These are phyloP conservation scores for Abrus pulchellus DNA, from an alignment of 306 rosid species.

Conservation along the genomic window DNA sequence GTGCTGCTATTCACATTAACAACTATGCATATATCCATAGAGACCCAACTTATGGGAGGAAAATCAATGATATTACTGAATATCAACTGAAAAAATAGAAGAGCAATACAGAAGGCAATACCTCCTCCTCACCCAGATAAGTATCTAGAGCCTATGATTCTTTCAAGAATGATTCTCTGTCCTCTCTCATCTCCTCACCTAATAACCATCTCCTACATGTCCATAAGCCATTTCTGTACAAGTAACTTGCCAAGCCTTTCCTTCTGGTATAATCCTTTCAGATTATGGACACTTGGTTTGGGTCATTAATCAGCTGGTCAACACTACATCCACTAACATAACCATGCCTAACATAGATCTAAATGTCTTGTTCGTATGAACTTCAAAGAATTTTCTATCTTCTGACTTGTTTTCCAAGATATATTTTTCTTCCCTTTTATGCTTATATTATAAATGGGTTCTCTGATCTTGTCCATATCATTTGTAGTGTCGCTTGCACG, in stretches of 20 bases:
- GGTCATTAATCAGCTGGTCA: neutral
- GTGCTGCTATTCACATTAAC: no score
- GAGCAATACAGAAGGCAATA: neutral
- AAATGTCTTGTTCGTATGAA: conserved; percentile 1
- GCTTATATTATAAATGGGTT: conserved; percentile 15
- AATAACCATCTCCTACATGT: neutral
- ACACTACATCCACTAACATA: neutral
- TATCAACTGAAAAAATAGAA: neutral
- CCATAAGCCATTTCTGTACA: neutral
- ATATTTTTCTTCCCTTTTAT: neutral
- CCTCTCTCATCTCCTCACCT: neutral
- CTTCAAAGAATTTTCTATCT: neutral
- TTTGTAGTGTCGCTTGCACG: conserved; percentile 85
- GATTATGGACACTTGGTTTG: conserved; percentile 12
- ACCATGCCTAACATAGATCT: conserved; percentile 7
- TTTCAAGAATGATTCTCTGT: neutral
- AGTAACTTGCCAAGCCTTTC: neutral
- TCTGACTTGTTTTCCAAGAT: neutral
- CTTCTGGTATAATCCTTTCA: neutral
- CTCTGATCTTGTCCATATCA: conserved; percentile 32
- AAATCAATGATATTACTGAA: neutral
- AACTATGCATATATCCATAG: neutral
- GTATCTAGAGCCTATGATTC: neutral
- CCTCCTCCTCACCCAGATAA: neutral
- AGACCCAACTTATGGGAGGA: neutral